Evolutionary conservation across 2,329 filamentous ascomycete genomes (phyloP).

Genomic region (Berkeleyomyces rouxiae): DNA sequence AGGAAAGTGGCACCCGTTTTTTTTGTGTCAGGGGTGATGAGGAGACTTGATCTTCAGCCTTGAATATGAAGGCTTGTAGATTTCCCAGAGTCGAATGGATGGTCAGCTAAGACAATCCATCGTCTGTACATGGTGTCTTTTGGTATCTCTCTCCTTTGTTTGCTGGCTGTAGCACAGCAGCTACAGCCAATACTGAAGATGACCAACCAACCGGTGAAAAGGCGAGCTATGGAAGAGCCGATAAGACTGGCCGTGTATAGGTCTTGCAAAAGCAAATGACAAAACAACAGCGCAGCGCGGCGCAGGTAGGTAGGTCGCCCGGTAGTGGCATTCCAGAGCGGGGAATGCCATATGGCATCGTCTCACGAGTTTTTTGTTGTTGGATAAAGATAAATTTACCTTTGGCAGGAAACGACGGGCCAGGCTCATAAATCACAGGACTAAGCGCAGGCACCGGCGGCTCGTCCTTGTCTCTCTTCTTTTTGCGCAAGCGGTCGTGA

Average conservation of each 20-base stretch:
- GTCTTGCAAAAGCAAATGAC: not conserved
- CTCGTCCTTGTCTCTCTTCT: constrained; percentile 2
- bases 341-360: too few species aligned
- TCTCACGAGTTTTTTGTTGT: too few species aligned
- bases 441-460: constrained; percentile 1
- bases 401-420: constrained; percentile 5
- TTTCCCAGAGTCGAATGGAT: not conserved
- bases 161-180: not conserved
- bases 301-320: not conserved
- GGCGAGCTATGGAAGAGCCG: not conserved
- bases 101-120: not conserved
- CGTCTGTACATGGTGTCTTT: not conserved
- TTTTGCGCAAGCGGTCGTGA: constrained; percentile 4
- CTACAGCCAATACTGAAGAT: not conserved
- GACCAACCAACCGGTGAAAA: not conserved
- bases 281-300: not conserved
- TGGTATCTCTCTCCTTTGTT: too few species aligned
- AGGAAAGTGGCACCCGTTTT: not conserved
- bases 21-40: not conserved
- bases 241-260: not conserved
- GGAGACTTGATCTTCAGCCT: not conserved
- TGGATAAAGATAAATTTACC: not conserved
- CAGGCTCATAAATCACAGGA: constrained; percentile 8
- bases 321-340: too few species aligned
- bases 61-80: not conserved